Percentiles rank a stretch among this genome's conserved stretches.
These are phyloP conservation scores for Sicyos edulis DNA, from an alignment of 306 rosid species.

Conservation along the genomic window DNA sequence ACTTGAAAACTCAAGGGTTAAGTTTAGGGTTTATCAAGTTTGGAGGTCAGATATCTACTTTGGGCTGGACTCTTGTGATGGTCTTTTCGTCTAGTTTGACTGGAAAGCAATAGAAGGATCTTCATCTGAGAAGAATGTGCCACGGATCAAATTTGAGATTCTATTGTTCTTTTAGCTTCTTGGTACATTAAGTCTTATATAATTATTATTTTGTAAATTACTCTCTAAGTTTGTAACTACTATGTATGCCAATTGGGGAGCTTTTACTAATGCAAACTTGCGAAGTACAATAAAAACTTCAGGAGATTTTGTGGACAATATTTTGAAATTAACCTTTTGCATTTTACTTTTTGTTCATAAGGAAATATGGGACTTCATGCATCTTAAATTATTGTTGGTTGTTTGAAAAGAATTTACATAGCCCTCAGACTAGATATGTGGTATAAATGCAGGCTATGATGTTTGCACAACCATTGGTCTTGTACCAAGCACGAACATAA, in stretches of 20 bases:
- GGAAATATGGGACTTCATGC: not conserved
- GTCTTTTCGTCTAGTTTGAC: too few relatives aligned
- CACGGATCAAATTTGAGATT: too few relatives aligned
- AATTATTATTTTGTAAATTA: too few relatives aligned
- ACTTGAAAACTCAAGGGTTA: not conserved
- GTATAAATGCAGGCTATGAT: slow-evolving; percentile 65
- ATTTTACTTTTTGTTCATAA: not conserved
- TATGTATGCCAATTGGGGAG: too few relatives aligned
- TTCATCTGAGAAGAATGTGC: too few relatives aligned
- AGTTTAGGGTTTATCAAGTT: not conserved
- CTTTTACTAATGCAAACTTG: not conserved
- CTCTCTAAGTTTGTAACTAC: too few relatives aligned
- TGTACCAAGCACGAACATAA: slow-evolving; percentile 39
- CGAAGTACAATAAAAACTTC: not conserved
- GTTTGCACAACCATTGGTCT: slow-evolving; percentile 66
- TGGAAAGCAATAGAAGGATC: too few relatives aligned
- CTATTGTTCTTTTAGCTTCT: too few relatives aligned
- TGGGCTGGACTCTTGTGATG: too few relatives aligned
- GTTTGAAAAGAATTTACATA: slow-evolving; percentile 13
- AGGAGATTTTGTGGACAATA: not conserved
- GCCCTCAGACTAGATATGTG: slow-evolving; percentile 29
- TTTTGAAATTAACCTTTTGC: not conserved
- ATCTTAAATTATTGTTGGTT: slow-evolving; percentile 11
- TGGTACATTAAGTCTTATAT: too few relatives aligned
- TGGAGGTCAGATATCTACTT: too few relatives aligned